Evolutionary conservation across 2,329 filamentous ascomycete species (phyloP).

Genomic region (Hypoxylon sp.): DNA sequence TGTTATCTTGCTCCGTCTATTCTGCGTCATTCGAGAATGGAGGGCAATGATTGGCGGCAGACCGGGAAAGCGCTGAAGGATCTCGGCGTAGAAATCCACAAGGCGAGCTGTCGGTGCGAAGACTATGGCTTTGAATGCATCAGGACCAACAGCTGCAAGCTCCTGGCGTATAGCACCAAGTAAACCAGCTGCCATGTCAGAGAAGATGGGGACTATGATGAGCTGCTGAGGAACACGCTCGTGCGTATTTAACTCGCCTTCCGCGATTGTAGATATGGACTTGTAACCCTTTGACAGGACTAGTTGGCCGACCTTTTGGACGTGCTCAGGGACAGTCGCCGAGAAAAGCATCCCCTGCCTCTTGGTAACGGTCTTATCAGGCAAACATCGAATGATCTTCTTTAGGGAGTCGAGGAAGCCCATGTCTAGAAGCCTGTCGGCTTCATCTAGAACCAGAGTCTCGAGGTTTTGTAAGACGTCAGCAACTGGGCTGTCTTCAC

Average conservation of each 20-base stretch:
- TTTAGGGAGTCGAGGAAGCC: conserved; percentile 86
- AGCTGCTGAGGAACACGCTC: conserved; percentile 80
- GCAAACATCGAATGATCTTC: conserved; percentile 81
- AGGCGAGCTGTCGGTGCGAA: conserved; percentile 77
- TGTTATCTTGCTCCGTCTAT: conserved; percentile 69
- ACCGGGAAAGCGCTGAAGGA: conserved; percentile 59
- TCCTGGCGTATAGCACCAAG: conserved; percentile 70
- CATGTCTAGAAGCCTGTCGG: conserved; percentile 84
- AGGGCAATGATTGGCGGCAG: conserved; percentile 63
- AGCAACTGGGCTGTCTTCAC: conserved; percentile 76
- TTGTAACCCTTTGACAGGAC: conserved; percentile 81
- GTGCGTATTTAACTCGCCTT: conserved; percentile 83
- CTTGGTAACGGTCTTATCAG: conserved; percentile 70
- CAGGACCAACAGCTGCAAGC: conserved; percentile 52
- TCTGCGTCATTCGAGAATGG: conserved; percentile 67
- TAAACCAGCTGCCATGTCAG: conserved; percentile 74
- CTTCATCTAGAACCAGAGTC: conserved; percentile 87
- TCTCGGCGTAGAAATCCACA: conserved; percentile 65
- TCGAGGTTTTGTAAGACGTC: conserved; percentile 78
- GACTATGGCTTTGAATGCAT: conserved; percentile 85
- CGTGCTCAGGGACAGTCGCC: conserved; percentile 84
- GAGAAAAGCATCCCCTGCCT: conserved; percentile 86
- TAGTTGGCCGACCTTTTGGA: conserved; percentile 79
- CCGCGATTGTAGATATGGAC: conserved; percentile 83
- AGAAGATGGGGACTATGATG: conserved; percentile 76